Conservation (phyloP, 768 basidiomycete species). For the Ephemerocybe angulata region DNA sequence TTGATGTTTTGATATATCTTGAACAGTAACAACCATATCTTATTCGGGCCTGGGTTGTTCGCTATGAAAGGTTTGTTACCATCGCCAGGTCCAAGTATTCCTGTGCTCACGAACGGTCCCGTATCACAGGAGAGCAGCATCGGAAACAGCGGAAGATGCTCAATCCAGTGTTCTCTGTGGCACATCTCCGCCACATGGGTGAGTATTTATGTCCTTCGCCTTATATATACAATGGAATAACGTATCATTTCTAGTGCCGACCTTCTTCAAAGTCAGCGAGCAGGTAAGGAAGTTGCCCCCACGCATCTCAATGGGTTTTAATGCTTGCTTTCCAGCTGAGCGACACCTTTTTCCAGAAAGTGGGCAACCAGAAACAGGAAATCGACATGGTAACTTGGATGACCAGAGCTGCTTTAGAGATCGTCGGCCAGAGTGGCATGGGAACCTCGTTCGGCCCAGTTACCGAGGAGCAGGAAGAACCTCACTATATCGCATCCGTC, state of each 20-base stretch:
- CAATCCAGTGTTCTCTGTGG: constrained; percentile 41
- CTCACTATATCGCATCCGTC: constrained; percentile 25
- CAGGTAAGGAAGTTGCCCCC: constrained; percentile 17
- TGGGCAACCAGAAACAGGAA: constrained; percentile 29
- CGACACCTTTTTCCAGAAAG: constrained; percentile 17
- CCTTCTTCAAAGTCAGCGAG: constrained; percentile 28
- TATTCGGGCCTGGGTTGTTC: constrained; percentile 28
- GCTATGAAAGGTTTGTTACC: constrained; percentile 20
- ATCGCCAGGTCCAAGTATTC: neutral
- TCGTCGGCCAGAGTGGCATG: constrained; percentile 48
- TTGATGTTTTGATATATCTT: no score
- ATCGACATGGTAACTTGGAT: constrained; percentile 33
- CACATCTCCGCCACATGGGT: constrained; percentile 40
- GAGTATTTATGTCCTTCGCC: neutral
- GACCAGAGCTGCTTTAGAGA: constrained; percentile 46
- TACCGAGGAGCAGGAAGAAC: constrained; percentile 23
- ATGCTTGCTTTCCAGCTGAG: constrained; percentile 22
- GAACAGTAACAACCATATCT: constrained; percentile 15
- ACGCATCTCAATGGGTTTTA: neutral
- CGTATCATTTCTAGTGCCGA: constrained; percentile 22
- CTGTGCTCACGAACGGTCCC: neutral
- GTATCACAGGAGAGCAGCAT: constrained; percentile 36
- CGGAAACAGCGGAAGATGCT: constrained; percentile 41
- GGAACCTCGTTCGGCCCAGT: constrained; percentile 42
- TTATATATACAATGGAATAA: neutral